Conservation (phyloP, 148 eudicot genomes). For the Rhododendron griersonianum region DNA sequence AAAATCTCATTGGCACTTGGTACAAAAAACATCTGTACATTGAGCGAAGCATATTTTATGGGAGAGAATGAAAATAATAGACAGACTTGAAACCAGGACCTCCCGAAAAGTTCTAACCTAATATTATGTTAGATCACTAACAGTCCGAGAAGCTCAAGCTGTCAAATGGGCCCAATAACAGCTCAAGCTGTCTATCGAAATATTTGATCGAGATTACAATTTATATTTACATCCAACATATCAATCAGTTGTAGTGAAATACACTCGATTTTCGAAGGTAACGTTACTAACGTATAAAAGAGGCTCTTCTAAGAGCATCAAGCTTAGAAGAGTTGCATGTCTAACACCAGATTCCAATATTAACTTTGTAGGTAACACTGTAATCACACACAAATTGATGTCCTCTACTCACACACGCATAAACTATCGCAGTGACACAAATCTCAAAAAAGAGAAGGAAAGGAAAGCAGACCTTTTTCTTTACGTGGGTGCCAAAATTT, state of each 20-base stretch:
- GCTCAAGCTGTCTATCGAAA: background rate
- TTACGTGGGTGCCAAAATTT: slow-evolving; percentile 97
- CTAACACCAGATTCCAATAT: background rate
- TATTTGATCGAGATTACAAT: no score
- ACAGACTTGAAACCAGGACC: background rate
- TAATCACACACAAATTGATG: background rate
- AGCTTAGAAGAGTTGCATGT: background rate
- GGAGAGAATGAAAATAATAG: background rate
- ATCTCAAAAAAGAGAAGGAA: background rate
- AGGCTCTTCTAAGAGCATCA: background rate
- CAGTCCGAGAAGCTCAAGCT: background rate
- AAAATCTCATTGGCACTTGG: background rate
- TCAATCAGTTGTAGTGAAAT: background rate
- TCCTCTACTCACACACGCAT: background rate
- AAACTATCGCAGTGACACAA: background rate
- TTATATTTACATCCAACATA: background rate
- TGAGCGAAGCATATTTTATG: background rate
- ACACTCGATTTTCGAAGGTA: background rate
- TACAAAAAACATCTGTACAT: background rate
- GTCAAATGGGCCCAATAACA: background rate
- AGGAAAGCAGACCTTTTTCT: slow-evolving; percentile 71
- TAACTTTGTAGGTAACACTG: background rate
- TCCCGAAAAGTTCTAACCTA: background rate
- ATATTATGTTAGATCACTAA: background rate
- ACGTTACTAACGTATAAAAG: background rate